Evolutionary conservation across 371 early-diverging fungal species (phyloP), one percentile per base, ranked within the genome.

Genomic region (Mortierella sp.): DNA sequence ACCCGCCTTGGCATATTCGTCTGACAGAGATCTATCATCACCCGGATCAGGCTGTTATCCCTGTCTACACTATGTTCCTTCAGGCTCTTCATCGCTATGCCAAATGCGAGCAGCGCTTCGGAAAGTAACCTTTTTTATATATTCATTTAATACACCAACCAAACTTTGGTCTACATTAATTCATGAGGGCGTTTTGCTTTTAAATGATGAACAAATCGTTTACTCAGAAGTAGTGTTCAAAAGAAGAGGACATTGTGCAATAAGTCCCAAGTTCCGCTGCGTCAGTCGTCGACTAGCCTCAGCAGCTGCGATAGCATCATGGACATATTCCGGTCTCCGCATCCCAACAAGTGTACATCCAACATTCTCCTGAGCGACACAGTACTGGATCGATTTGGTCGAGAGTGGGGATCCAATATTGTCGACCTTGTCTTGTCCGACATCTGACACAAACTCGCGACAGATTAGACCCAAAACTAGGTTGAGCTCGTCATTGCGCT

Each of bases 291-390:
- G 63, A 42, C 85, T 81, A 5, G 82, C 85, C 21, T 79, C 78
- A 2, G 82, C 80, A 19, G 88, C 88, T 0, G 52, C 72, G 7
- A 92, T 34, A 0, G 93, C 92, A 78, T 93, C 95, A 14, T 91
- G 81, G 0, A 95, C 95, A 88, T 95, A 94, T 1, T 85, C 80
- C 3, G 87, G 89, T 34, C 89, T 89, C 63, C 94, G 86, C 95
- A 94, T 94, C 11, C 96, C 96, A 0, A 94, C 94, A 76, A 95
- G 90, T 5, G 94, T 93, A n/a, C 93, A 92, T 2, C 94, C 96
- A 9, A 92, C 88, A 77, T 90, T 80, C 44, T 87, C 77, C 70
- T 94, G 89, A 9, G 92, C 92, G 28, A 90, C 70, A 19, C 89
- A 75, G 47, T 90, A 87, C 31, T 92, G 88, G 31, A 93, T 81